A percentile compares a stretch with the other conserved stretches of the same genome.
Conservation (phyloP, 2,329 filamentous ascomycete species). For the Ophiocordyceps australis region DNA sequence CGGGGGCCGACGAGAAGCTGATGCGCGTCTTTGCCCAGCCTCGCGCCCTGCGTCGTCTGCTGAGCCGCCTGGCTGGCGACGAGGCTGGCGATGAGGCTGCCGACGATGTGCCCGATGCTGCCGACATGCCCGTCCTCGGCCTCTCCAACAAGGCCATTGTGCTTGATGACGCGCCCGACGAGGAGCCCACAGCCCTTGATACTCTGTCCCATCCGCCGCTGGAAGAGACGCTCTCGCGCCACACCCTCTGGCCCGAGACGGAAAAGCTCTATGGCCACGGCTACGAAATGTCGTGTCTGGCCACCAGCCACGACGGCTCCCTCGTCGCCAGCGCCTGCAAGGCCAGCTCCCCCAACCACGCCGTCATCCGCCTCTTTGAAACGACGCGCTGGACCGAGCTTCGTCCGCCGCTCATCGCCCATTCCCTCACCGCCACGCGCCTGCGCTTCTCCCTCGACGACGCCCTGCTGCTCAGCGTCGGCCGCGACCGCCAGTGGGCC, state of each 20-base stretch:
- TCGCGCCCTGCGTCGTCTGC: constrained; percentile 58
- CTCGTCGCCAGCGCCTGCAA: constrained; percentile 84
- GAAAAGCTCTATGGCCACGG: constrained; percentile 98
- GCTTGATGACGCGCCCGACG: constrained; percentile 35
- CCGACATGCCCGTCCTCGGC: constrained; percentile 86
- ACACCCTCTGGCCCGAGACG: constrained; percentile 87
- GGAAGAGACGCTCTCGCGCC: constrained; percentile 75
- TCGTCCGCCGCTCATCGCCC: constrained; percentile 63
- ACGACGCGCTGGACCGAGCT: constrained; percentile 78
- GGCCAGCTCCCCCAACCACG: constrained; percentile 83
- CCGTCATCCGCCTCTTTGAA: constrained; percentile 83
- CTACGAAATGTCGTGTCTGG: constrained; percentile 84
- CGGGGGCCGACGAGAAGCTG: constrained; percentile 95
- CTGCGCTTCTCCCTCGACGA: constrained; percentile 67
- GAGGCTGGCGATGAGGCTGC: constrained; percentile 14
- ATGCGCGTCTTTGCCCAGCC: constrained; percentile 88
- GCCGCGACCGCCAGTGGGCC: constrained; percentile 80
- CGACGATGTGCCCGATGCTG: constrained; percentile 57
- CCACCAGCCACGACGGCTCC: constrained; percentile 53
- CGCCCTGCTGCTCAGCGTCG: constrained; percentile 64
- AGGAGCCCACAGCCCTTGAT: constrained; percentile 34
- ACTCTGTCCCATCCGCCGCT: constrained; percentile 55
- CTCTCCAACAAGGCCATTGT: constrained; percentile 91
- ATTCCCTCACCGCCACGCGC: constrained; percentile 71
- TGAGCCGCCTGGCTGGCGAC: constrained; percentile 50